Evolutionary conservation across 73 alveolate species (phyloP).

Genomic region (Durusdinium trenchii): DNA sequence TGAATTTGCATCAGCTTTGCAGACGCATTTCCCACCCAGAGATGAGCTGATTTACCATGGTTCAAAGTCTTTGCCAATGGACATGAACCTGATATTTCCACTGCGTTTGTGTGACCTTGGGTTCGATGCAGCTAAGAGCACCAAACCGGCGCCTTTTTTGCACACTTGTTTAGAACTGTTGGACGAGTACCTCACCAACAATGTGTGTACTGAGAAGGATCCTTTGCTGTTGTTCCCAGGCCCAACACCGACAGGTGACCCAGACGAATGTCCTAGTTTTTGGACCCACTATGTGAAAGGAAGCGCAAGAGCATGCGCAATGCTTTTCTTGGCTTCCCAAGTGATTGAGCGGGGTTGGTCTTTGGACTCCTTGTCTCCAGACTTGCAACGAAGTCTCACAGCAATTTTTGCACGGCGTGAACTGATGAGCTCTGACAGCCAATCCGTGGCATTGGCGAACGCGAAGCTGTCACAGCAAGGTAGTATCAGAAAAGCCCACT

Average conservation of each 20-base stretch:
- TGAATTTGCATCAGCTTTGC: neutral
- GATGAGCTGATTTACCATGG: neutral
- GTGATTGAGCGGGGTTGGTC: neutral
- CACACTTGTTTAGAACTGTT: neutral
- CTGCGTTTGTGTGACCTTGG: neutral
- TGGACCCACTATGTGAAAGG: constrained; percentile 5
- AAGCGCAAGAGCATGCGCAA: neutral
- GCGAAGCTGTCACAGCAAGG: neutral
- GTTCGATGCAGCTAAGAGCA: neutral
- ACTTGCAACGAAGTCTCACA: neutral
- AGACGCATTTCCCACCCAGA: neutral
- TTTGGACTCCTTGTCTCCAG: neutral
- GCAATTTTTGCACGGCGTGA: neutral
- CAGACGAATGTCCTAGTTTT: too few relatives aligned
- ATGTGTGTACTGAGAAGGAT: neutral
- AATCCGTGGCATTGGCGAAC: neutral
- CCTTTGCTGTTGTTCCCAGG: neutral
- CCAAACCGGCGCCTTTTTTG: constrained; percentile 3
- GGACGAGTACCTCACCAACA: neutral
- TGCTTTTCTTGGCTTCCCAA: neutral
- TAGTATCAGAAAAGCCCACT: neutral
- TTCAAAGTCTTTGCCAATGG: neutral
- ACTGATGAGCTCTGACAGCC: neutral
- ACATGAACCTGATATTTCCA: neutral
- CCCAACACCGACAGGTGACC: neutral